These are phyloP conservation scores for Leccinum longicurvipes DNA, from an alignment of 768 basidiomycete species.

Conservation along the genomic window DNA sequence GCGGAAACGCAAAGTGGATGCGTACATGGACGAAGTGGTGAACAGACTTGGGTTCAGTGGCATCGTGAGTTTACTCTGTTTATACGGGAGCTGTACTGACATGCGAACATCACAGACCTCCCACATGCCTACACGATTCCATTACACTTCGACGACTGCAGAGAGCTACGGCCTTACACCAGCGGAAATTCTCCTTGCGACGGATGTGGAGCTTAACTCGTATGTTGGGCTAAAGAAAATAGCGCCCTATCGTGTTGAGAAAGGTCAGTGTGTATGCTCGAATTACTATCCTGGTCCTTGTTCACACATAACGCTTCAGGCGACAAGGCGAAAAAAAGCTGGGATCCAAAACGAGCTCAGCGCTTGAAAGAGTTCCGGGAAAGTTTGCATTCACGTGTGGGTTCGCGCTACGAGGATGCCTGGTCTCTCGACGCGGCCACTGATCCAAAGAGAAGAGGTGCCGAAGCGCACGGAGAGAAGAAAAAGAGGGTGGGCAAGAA, in stretches of 20 bases:
- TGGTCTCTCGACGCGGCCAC: constrained; percentile 15
- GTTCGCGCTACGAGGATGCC: constrained; percentile 13
- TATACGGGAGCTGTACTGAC: neutral
- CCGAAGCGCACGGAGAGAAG: constrained; percentile 21
- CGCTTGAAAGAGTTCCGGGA: constrained; percentile 71
- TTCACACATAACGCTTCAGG: constrained; percentile 6
- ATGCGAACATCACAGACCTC: constrained; percentile 58
- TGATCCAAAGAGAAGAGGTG: constrained; percentile 3
- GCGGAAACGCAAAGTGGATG: constrained; percentile 75
- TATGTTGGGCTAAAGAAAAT: constrained; percentile 87
- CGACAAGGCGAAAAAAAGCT: constrained; percentile 34
- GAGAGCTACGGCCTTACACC: constrained; percentile 71
- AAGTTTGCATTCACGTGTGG: constrained; percentile 47
- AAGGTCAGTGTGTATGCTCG: constrained; percentile 20
- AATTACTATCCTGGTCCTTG: neutral
- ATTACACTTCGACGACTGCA: constrained; percentile 70
- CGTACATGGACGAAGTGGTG: constrained; percentile 91
- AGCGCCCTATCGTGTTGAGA: constrained; percentile 80
- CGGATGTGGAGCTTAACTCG: constrained; percentile 89
- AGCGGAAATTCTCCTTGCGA: constrained; percentile 85
- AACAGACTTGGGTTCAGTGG: constrained; percentile 88
- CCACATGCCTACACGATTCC: constrained; percentile 89
- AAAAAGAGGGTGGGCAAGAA: constrained; percentile 74
- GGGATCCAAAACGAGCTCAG: constrained; percentile 62
- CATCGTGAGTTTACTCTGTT: constrained; percentile 53